Percentiles rank a stretch among this genome's conserved stretches.
Evolutionary conservation across 768 basidiomycete genomes (phyloP).

Genomic region (Mycena filopes): DNA sequence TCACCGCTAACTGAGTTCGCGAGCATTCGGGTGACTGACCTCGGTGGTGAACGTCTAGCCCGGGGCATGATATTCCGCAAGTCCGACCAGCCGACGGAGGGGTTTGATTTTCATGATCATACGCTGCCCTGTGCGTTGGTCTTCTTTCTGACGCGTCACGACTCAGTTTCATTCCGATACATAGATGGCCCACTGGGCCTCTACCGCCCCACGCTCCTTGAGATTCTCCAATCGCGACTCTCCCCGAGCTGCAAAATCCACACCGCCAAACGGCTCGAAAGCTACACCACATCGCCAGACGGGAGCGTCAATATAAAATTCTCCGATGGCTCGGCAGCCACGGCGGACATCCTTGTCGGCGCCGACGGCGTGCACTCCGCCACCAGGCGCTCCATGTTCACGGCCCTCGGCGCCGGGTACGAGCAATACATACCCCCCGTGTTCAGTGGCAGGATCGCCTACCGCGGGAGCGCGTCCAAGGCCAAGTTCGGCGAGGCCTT

Average conservation of each 20-base stretch:
- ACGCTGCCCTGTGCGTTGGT: constrained; percentile 38
- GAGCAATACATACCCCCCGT: constrained; percentile 24
- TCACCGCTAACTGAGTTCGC: too few species aligned
- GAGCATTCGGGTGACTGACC: too few species aligned
- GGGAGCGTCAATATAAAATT: constrained; percentile 35
- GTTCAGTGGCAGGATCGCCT: constrained; percentile 35
- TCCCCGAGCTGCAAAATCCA: constrained; percentile 39
- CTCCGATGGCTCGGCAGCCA: constrained; percentile 38
- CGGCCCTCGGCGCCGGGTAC: constrained; percentile 16
- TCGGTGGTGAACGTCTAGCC: too few species aligned
- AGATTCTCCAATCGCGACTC: constrained; percentile 37
- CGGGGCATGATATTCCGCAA: constrained; percentile 40
- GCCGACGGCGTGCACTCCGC: constrained; percentile 53
- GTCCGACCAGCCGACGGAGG: constrained; percentile 37
- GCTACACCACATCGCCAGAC: constrained; percentile 19
- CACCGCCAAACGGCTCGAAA: constrained; percentile 34
- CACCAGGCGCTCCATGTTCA: constrained; percentile 36
- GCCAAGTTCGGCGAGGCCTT: constrained; percentile 21
- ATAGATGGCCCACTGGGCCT: constrained; percentile 39
- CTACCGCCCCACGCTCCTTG: constrained; percentile 37
- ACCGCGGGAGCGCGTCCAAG: constrained; percentile 23
- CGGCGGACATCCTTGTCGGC: constrained; percentile 51
- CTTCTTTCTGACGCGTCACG: not conserved
- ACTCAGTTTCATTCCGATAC: not conserved
- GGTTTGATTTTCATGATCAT: constrained; percentile 40